phyloP scores from a whole-genome alignment of 352 stramenopile species.

The Blastocystis hominis region DNA sequence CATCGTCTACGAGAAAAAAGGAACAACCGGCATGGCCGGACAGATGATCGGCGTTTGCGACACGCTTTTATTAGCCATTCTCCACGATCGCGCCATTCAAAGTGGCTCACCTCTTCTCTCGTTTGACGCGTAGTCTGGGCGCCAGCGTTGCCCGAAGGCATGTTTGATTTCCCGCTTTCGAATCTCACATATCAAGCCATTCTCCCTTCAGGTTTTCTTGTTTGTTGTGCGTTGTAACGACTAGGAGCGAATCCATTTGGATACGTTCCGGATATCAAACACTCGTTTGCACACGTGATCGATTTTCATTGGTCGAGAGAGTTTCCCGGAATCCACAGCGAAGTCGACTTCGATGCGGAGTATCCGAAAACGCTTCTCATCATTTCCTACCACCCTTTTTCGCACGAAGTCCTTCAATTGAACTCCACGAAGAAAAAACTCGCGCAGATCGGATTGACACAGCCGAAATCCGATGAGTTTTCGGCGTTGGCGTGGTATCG shows the following conservation, averaged over 20 bases:
- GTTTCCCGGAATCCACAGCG: neutral
- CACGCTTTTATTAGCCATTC: neutral
- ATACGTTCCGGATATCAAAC: neutral
- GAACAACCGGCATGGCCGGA: conserved; percentile 43
- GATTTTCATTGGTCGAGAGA: neutral
- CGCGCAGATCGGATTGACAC: neutral
- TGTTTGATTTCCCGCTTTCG: conserved; percentile 7
- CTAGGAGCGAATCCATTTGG: neutral
- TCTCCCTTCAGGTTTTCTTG: neutral
- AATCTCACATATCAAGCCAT: conserved; percentile 21
- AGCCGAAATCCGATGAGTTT: neutral
- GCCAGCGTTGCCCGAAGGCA: neutral
- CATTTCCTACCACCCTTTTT: conserved; percentile 3
- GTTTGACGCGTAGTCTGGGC: neutral
- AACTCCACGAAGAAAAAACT: neutral
- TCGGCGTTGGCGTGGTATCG: neutral
- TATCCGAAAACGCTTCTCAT: neutral
- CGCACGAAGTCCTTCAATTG: neutral
- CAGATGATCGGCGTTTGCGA: conserved; percentile 39
- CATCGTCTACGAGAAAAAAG: conserved; percentile 41
- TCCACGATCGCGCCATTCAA: conserved; percentile 3
- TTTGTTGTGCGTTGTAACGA: neutral
- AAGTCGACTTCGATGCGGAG: neutral
- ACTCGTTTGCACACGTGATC: conserved; percentile 6
- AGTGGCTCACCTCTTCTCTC: neutral